Evolutionary conservation across 2,329 filamentous ascomycete species (phyloP), one percentile per base, ranked within the genome.

Genomic region (Aspergillus sp.): DNA sequence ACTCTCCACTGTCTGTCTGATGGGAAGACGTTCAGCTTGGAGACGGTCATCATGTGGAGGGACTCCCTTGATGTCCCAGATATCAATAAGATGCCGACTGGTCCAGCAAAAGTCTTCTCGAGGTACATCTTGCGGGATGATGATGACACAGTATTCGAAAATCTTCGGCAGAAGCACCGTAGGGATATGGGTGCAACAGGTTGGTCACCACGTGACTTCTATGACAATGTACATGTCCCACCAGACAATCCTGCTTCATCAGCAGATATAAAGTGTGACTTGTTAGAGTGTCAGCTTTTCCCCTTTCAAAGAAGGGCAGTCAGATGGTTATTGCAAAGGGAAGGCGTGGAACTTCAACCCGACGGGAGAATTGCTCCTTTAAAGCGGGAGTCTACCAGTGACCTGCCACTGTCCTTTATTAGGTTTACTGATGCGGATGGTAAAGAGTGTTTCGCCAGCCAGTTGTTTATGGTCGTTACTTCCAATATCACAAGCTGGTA

Each of bases 261-360:
- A 5, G 69, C 71, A 36, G 64, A 73, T 6, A 65, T 80, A 6
- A 68, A 73, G 39, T 77, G 74, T 59, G 68, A 75, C 25, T 56
- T 66, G 23, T 59, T 79, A 25, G 65, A 73, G 19, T 79, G 73
- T 54, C 62, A 74, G 25, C 71, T 82, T n/a, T 82, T 79, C 62
- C 79, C 81, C 3, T 83, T 83, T 57, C 81, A 83, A 59, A 71
- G 73, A 58, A 76, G 81, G 62, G 77, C 80, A 7, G 73, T 82
- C 10, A 66, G 75, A 39, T 83, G 81, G 81, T 71, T 83, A 41
- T 61, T 82, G 44, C 62, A 71, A 58, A 76, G 78, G 62, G 81
- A 82, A 68, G 75, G 78, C 10, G 69, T 76, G 59, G 64, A 72
- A 15, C 59, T 78, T 8, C 64, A 71, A 15, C 57, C 68, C 7